Evolutionary conservation across 257 asterid genomes (phyloP), one percentile per base, ranked within the genome.

Genomic region (Petunia secreta): DNA sequence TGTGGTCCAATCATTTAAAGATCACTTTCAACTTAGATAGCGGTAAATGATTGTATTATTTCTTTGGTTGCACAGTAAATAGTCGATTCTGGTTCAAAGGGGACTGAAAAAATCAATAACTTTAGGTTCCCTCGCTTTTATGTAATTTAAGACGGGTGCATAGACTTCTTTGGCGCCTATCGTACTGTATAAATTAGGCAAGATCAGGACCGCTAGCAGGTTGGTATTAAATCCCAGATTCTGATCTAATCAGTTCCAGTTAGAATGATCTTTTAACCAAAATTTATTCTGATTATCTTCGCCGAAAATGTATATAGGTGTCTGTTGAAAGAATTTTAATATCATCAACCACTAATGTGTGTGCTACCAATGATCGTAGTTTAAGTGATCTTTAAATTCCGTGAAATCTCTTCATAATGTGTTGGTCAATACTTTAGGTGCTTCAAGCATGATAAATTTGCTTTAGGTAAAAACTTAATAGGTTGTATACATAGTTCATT

Each of bases 181-280:
- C 43, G 0, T 1, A 8, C 60, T 25, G 77, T 48, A 71, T 50
- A 71, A 48, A 48, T 48, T 46, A 48, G 25, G 8, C 59, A 69
- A 9, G 40, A 68, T 68, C 57, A 4, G 57, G 40, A 68, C 39
- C 0, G 0, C 41, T 16, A 0, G 9, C n/a, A 8, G 10, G 77
- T 34, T 46, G 9, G 59, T 25, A 69, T 69, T 46, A 46, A 15
- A 69, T 46, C 46, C 59, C 41, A 69, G 43, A 46, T 69, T 25
- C 59, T 34, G 77, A 69, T 69, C 77, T 44, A 46, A 69, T 69
- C 10, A 52, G 10, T 50, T 50, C 39, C 76, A 69, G 4, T 69
- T 25, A 46, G 41, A 43, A 4, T 4, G 25, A 25, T 44, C 41
- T 46, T 68, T 69, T 4, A 16, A 69, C 10, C 3, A 16, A 69